These are phyloP conservation scores for Didymella arachidicola DNA, from an alignment of 2,329 filamentous ascomycete genomes.

Conservation along the genomic window DNA sequence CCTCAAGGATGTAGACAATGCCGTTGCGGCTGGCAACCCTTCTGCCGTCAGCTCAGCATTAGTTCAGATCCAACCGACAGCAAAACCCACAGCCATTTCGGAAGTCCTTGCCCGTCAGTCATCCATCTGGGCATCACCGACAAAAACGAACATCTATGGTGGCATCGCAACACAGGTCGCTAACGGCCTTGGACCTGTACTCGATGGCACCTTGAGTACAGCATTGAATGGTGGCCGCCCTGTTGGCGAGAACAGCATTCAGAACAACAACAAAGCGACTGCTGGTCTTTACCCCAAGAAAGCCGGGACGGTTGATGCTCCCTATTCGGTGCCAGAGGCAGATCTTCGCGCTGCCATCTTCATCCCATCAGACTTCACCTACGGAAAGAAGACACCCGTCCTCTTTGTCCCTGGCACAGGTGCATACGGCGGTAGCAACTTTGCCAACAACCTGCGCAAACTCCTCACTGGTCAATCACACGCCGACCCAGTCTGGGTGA, in stretches of 20 bases:
- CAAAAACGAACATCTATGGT: conserved; percentile 27
- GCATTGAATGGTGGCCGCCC: conserved; percentile 25
- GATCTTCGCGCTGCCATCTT: conserved; percentile 61
- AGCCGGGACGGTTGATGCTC: conserved; percentile 53
- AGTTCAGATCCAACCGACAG: conserved; percentile 24
- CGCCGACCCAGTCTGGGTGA: conserved; percentile 60
- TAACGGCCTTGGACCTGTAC: conserved; percentile 25
- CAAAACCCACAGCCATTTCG: conserved; percentile 28
- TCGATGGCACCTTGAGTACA: conserved; percentile 27
- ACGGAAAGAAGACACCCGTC: conserved; percentile 57
- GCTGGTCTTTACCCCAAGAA: conserved; percentile 49
- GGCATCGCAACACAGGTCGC: conserved; percentile 35
- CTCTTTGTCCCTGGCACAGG: conserved; percentile 64
- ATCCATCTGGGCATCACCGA: conserved; percentile 30
- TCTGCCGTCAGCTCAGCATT: conserved; percentile 24
- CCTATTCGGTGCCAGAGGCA: conserved; percentile 58
- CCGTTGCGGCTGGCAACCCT: conserved; percentile 26
- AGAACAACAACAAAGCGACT: conserved; percentile 34
- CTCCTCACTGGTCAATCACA: conserved; percentile 49
- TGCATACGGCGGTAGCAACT: conserved; percentile 57
- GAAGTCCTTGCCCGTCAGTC: conserved; percentile 20
- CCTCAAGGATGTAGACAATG: conserved; percentile 24
- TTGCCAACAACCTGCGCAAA: conserved; percentile 59
- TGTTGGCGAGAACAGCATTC: conserved; percentile 32
- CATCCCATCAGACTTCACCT: conserved; percentile 58